Conservation (phyloP, 2,329 filamentous ascomycete genomes). For the Hawksworthiomyces lignivorus region DNA sequence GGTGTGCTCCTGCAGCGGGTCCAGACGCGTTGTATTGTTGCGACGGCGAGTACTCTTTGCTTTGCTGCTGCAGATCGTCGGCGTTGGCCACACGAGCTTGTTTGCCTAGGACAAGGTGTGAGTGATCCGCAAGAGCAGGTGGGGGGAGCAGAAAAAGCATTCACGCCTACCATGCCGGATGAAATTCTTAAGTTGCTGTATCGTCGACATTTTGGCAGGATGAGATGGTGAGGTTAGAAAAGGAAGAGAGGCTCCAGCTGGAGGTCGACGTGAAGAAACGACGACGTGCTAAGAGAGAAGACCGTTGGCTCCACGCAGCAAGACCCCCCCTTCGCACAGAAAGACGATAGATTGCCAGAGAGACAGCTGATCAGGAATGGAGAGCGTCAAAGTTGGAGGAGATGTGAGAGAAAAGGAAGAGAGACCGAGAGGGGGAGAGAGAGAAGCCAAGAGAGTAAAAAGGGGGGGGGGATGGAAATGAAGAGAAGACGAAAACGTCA, state of each 20-base stretch:
- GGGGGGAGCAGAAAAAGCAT: no score
- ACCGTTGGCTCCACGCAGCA: no score
- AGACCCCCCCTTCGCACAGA: no score
- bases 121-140: no score
- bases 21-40: slow-evolving; percentile 49
- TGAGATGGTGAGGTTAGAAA: background rate
- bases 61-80: slow-evolving; percentile 40
- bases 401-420: background rate
- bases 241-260: background rate
- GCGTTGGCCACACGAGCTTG: slow-evolving; percentile 65
- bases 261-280: background rate
- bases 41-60: slow-evolving; percentile 42
- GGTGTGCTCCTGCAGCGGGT: slow-evolving; percentile 38
- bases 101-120: slow-evolving; percentile 52
- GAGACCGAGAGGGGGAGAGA: background rate
- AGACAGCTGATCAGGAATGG: no score
- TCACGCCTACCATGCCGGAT: slow-evolving; percentile 80
- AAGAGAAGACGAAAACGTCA: background rate
- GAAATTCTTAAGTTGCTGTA: slow-evolving; percentile 97
- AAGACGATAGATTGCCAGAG: no score
- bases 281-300: no score
- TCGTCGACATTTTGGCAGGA: slow-evolving; percentile 51
- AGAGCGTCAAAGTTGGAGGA: background rate
- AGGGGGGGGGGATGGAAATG: no score
- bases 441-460: background rate